Evolutionary conservation across 805 yeast species (phyloP).

Genomic region (Candida taoyuanica): DNA sequence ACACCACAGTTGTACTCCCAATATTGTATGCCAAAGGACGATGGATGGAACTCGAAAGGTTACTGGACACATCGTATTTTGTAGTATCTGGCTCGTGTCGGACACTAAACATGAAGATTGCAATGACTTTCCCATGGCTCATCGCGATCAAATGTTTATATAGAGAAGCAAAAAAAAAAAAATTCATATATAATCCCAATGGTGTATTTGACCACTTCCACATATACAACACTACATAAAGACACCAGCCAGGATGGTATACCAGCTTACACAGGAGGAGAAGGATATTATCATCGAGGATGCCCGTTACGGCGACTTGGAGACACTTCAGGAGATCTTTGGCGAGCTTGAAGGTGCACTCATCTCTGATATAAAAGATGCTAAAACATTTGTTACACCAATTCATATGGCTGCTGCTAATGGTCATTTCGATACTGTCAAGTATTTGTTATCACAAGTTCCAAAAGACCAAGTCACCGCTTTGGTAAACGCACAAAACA

Average conservation of each 20-base stretch:
- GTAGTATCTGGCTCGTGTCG: too few relatives aligned
- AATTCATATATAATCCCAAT: not conserved
- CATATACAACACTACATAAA: too few relatives aligned
- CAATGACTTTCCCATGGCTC: too few relatives aligned
- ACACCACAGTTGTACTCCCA: too few relatives aligned
- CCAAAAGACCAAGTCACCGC: slow-evolving; percentile 40
- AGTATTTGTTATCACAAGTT: slow-evolving; percentile 50
- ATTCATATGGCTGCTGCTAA: slow-evolving; percentile 96
- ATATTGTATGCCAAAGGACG: too few relatives aligned
- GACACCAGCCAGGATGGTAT: slow-evolving; percentile 14
- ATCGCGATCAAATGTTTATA: too few relatives aligned
- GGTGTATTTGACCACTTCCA: too few relatives aligned
- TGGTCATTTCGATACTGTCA: slow-evolving; percentile 71
- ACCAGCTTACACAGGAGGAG: slow-evolving; percentile 58
- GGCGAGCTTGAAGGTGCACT: slow-evolving; percentile 44
- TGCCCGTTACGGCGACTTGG: slow-evolving; percentile 86
- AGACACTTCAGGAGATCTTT: slow-evolving; percentile 64
- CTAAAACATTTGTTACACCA: slow-evolving; percentile 63
- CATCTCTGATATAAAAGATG: slow-evolving; percentile 51
- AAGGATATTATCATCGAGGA: slow-evolving; percentile 77
- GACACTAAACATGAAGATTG: too few relatives aligned
- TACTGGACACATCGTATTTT: too few relatives aligned
- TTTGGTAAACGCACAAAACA: slow-evolving; percentile 53
- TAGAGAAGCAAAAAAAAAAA: too few relatives aligned
- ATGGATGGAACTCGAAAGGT: too few relatives aligned